Percentiles rank a stretch among this genome's conserved stretches.
Evolutionary conservation across 768 basidiomycete genomes (phyloP).

Genomic region (Leccinum fibrillosum): DNA sequence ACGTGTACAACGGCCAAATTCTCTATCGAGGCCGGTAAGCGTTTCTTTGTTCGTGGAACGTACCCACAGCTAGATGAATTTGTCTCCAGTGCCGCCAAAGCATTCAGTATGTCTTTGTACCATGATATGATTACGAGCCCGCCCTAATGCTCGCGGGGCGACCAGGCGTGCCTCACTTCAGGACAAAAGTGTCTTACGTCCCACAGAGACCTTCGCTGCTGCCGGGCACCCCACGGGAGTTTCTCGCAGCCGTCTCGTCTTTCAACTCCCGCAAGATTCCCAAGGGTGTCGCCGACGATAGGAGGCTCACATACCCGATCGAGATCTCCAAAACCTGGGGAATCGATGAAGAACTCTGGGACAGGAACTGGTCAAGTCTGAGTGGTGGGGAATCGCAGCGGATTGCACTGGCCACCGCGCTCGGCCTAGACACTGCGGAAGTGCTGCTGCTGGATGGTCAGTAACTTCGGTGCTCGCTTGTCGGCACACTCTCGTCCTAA

Average conservation of each 20-base stretch:
- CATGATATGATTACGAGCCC: neutral
- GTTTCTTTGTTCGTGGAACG: neutral
- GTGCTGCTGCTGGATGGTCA: constrained; percentile 77
- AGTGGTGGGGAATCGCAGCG: constrained; percentile 88
- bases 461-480: constrained; percentile 15
- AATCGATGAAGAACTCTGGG: constrained; percentile 68
- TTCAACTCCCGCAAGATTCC: constrained; percentile 44
- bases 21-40: constrained; percentile 64
- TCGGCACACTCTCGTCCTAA: neutral
- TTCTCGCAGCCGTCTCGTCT: constrained; percentile 53
- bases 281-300: constrained; percentile 21
- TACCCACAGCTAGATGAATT: neutral
- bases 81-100: constrained; percentile 44
- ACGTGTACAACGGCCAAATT: constrained; percentile 64
- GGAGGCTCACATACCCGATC: constrained; percentile 38
- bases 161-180: constrained; percentile 72
- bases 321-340: constrained; percentile 65
- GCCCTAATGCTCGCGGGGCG: neutral
- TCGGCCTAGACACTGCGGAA: constrained; percentile 73
- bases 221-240: constrained; percentile 73
- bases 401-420: constrained; percentile 71
- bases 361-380: constrained; percentile 71
- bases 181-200: constrained; percentile 79
- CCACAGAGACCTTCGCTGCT: constrained; percentile 89
- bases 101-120: constrained; percentile 38